Evolutionary conservation across 1,139 yeast genomes (phyloP), one percentile per base, ranked within the genome.

Genomic region (Kodamaea plutei): DNA sequence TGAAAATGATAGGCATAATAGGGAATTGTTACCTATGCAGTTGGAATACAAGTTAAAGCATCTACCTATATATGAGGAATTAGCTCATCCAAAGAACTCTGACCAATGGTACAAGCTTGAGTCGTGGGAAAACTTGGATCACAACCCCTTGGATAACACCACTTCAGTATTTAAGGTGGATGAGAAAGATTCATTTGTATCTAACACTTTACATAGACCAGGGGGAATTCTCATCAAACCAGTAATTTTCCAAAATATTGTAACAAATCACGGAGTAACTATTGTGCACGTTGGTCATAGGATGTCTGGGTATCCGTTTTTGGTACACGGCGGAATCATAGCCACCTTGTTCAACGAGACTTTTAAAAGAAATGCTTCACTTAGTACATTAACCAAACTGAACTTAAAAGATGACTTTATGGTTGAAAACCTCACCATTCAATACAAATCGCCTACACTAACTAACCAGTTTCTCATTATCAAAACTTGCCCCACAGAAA

Each of bases 291-390:
- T 83, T 30, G 97, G 97, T 0, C 76, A 81, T 49, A 72, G 73
- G 39, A 58, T 88, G 21, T 79, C 93, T 28, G 97, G 97, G 2
- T 88, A 82, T 50, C 96, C 96, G 1, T 79, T 84, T 44, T 62
- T 89, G 22, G 73, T 87, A 1, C 97, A 89, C 50, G 97, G 97
- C 3, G 97, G 97, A 0, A 76, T 89, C 25, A 56, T 89, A 22
- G 95, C 94, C 6, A 81, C 95, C 0, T 61, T 89, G 9, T 61
- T 87, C 36, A 93, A 84, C 49, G 96, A 88, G 40, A 68, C 84
- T 4, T 69, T 78, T 58, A 79, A 75, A 35, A 56, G 81, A 31
- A 72, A 74, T 33, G 80, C 82, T 1, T 67, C 73, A 6, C 57
- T 75, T 47, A 41, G 61, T 15, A 43, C 41, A 21, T 37, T 31